Evolutionary conservation across 768 basidiomycete species (phyloP), one percentile per base, ranked within the genome.

Genomic region (Dacryopinax primogenitus): DNA sequence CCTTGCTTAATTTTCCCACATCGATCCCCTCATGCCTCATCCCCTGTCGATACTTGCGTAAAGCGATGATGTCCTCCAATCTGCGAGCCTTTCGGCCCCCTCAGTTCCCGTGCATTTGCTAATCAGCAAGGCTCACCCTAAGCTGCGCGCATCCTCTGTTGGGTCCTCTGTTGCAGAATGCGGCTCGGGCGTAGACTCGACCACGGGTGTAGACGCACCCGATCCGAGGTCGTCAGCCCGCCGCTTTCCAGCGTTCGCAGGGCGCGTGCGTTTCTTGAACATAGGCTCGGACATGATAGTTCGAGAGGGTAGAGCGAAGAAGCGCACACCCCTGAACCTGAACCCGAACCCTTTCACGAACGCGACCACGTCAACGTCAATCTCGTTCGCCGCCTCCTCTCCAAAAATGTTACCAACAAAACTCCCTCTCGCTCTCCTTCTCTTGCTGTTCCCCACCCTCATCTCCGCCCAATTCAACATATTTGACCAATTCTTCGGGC

Each of bases 1-100:
- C 95, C 67, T 87, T 85, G 73, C 86, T 90, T 15, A 99, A 77
- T 72, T 87, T 93, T 61, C 84, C 79, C 0, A 84, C 82, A 69
- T 96, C 92, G 62, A 98, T 96, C 1, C 94, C 95, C 71, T 86
- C 83, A 65, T 89, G 78, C 33, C 82, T 72, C 71, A 82, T 85
- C 63, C 85, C 81, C 30, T 94, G 76, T 6, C 51, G 3, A 30
- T 58, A 58, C 72, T 86, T 92, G 47, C 92, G 82, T 30, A 96
- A 76, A 68, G 92, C 88, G 41, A 95, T 82, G 18, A 98, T 81
- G 63, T 95, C 92, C 68, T 88, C 83, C 30, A 95, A 75, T 64
- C 90, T 90, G 30, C 35, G 69, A 30, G 51, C 51, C 51, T 58
- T 58, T 58, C 70, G 0, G 68, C 67, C 28, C 65, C 68, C n/a